Evolutionary conservation across 148 eudicot species (phyloP), one percentile per base, ranked within the genome.

Genomic region (Cornus florida): DNA sequence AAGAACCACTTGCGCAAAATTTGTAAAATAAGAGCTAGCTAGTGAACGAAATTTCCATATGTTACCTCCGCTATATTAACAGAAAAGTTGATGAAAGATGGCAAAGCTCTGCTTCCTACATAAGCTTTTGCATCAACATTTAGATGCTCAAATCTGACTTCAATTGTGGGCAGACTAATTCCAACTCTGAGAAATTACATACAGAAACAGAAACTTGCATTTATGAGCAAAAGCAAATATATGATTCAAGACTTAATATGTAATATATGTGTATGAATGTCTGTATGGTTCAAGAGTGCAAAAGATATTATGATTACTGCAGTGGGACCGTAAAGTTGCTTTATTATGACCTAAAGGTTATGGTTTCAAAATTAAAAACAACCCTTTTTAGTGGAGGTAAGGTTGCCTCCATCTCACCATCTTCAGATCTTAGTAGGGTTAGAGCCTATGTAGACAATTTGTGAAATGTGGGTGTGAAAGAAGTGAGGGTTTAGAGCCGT

Each of bases 31-130:
- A 48, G 11, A 75, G 38, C 8, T 38, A 48, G 10, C 53, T 48
- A 48, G 53, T 57, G 64, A 57, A 57, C 19, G 20, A 75, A 5
- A 14, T 10, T 39, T 8, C 56, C 19, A 28, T 48, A 12, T 35
- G 38, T 22, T 75, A 87, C 89, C 89, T 91, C 92, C 7, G 84
- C 38, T 2, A 84, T 35, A 67, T 88, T 82, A 0, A 78, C 77
- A 33, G 41, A 31, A 57, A 87, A 92, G 72, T 89, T 90, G n/a
- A 87, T 19, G 68, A 90, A 84, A 32, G 87, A 78, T 1, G 93
- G 91, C 78, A 92, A 79, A 60, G 91, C 91, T 82, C 91, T 85
- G 66, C 92, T 79, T 35, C 92, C 94, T 2, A 82, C 87, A 72
- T 78, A 67, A 16, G 83, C 89, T 77, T 90, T 87, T 6, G 92